A percentile compares a stretch with the other conserved stretches of the same genome.
Evolutionary conservation across 176 grass and related monocot species (phyloP).

Genomic region (bread wheat (Triticum aestivum)): DNA sequence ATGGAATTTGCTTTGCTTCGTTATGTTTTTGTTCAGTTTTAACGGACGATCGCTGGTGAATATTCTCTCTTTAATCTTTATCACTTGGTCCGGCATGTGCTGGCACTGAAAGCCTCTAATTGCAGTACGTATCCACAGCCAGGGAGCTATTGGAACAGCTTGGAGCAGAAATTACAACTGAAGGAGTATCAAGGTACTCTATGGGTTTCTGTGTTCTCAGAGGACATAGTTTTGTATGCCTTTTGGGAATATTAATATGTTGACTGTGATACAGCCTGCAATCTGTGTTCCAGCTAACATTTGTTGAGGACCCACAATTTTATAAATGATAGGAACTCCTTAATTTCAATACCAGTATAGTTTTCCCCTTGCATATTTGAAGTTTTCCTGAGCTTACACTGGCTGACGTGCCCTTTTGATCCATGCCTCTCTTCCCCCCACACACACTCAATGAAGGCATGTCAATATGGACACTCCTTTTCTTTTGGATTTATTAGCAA

Average conservation of each 20-base stretch:
- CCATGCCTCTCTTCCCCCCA: background rate
- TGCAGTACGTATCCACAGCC: slow-evolving; percentile 80
- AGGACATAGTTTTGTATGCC: background rate
- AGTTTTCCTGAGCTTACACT: background rate
- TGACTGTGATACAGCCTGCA: slow-evolving; percentile 18
- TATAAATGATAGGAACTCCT: background rate
- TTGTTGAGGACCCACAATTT: background rate
- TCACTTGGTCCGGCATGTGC: background rate
- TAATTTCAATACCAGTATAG: background rate
- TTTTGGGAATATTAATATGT: background rate
- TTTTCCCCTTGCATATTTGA: background rate
- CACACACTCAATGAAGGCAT: background rate
- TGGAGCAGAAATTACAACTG: slow-evolving; percentile 63
- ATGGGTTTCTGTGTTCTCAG: background rate
- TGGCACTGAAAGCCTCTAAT: slow-evolving; percentile 14
- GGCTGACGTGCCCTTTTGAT: no score
- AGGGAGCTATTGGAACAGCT: slow-evolving; percentile 82
- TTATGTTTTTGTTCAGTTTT: background rate
- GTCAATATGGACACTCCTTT: background rate
- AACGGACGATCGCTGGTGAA: background rate
- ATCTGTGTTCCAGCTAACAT: background rate
- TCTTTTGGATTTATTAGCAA: background rate
- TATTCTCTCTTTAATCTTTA: background rate
- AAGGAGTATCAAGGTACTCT: slow-evolving; percentile 45
- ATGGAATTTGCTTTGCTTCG: background rate